Base-by-base conservation (phyloP, 2,329 filamentous ascomycete genomes). In the Cladophialophora exuberans region DNA sequence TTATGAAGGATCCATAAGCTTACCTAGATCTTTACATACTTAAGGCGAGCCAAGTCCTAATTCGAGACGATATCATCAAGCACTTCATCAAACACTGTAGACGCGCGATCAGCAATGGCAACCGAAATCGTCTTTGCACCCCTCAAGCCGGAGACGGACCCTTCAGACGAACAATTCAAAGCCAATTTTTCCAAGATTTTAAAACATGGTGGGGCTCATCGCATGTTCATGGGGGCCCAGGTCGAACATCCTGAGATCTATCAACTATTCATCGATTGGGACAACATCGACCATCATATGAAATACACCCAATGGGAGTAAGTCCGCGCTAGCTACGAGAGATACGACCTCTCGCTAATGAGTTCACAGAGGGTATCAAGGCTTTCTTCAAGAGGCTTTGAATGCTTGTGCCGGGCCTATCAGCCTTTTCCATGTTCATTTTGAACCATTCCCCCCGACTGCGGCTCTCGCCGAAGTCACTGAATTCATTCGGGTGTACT, bases 211-310 rank as follows among this genome's bases (percentile, higher is more conserved):
- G 63, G 64, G 44, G 61, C 57, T 30, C 63, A 64, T 51, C 41
- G 62, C 17, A 25, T 51, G 31, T 65, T 59, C 52, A 61, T 44
- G 30, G 66, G 66, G 26, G 49, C 47, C 6, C 60, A 65, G 38
- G 46, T 65, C 4, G 66, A 68, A 47, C 63, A 65, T 35, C 61
- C 52, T 2, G 62, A 43, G 36, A 56, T 59, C 3, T 20, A 61
- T 22, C 55, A 52, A n/a, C 41, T 67, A 6, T 62, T 66, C 35
- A 52, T 68, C 22, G 65, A 67, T 45, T 68, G 66, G 66, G 62
- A 64, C 18, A 64, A 54, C 11, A 43, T 65, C n/a, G 63, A 63
- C 25, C 41, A 54, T 26, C 65, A 67, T 54, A 59, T 63, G 38
- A 61, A 61, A 18, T 68, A 67, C 56, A 66, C 59, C 3, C 54